These are phyloP conservation scores for Suillus lakei DNA, from an alignment of 768 basidiomycete species.

Conservation along the genomic window DNA sequence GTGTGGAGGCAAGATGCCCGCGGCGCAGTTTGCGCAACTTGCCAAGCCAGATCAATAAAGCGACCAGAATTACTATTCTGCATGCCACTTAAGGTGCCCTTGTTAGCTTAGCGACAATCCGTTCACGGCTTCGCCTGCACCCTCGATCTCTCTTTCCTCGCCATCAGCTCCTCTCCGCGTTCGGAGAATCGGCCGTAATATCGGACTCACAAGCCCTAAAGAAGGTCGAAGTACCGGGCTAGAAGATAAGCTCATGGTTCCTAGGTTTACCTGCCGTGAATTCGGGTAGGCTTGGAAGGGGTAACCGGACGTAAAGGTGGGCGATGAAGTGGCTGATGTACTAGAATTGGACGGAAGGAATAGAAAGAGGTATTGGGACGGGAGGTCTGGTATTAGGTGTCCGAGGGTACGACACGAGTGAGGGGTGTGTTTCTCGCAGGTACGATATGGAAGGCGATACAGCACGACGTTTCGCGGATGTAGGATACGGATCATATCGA, in stretches of 20 bases:
- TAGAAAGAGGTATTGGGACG: conserved; percentile 68
- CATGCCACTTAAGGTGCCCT: neutral
- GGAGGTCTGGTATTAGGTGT: conserved; percentile 63
- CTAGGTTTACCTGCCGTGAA: conserved; percentile 40
- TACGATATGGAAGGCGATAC: conserved; percentile 80
- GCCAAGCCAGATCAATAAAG: neutral
- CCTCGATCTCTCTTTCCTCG: conserved; percentile 75
- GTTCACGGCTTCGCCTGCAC: conserved; percentile 78
- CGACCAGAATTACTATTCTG: neutral
- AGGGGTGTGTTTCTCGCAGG: conserved; percentile 63
- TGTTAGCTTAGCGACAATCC: conserved; percentile 50
- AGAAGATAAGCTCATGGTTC: conserved; percentile 59
- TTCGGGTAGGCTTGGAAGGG: conserved; percentile 47
- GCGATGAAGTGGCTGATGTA: conserved; percentile 75
- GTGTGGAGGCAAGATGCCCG: neutral
- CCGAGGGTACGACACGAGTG: conserved; percentile 46
- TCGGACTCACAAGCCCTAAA: conserved; percentile 76
- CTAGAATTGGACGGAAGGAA: conserved; percentile 54
- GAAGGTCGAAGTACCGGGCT: conserved; percentile 78
- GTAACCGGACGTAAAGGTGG: conserved; percentile 60
- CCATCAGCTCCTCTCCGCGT: conserved; percentile 53
- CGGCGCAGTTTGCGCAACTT: neutral
- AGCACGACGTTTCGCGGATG: conserved; percentile 76
- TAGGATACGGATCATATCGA: conserved; percentile 84
- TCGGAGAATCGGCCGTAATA: conserved; percentile 70